These are phyloP conservation scores for Penicillium sp. DNA, from an alignment of 2,329 filamentous ascomycete species.

Conservation along the genomic window DNA sequence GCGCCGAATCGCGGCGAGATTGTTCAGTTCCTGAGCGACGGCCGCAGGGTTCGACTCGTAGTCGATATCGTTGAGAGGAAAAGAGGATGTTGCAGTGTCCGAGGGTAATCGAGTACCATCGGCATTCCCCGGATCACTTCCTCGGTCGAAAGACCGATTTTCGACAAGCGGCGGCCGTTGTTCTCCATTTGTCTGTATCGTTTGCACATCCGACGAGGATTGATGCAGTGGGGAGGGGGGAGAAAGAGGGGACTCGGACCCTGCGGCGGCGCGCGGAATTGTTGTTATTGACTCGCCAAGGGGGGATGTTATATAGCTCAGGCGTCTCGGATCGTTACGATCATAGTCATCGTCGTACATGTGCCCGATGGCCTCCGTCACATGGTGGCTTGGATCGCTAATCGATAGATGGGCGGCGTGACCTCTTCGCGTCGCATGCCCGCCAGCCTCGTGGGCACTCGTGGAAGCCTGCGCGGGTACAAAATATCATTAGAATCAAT, in stretches of 20 bases:
- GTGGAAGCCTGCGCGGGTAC: constrained; percentile 39
- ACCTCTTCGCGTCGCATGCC: constrained; percentile 54
- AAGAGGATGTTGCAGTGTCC: constrained; percentile 59
- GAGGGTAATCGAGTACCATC: constrained; percentile 53
- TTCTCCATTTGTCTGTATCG: constrained; percentile 33
- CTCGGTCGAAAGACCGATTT: constrained; percentile 39
- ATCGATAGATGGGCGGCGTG: constrained; percentile 65
- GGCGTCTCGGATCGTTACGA: constrained; percentile 60
- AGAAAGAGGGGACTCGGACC: constrained; percentile 27
- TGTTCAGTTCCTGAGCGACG: constrained; percentile 88
- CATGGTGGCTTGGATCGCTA: constrained; percentile 88
- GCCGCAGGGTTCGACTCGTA: constrained; percentile 88
- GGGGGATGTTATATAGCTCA: constrained; percentile 67
- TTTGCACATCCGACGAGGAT: constrained; percentile 34
- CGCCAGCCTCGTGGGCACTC: constrained; percentile 40
- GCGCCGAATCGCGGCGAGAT: constrained; percentile 81
- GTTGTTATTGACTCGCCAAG: constrained; percentile 45
- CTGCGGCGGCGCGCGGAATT: constrained; percentile 31
- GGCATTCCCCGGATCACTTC: constrained; percentile 52
- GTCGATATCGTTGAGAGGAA: constrained; percentile 77
- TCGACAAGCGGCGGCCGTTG: constrained; percentile 24
- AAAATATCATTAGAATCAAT: constrained; percentile 10
- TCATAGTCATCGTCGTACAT: constrained; percentile 77
- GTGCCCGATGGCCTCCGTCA: constrained; percentile 89
- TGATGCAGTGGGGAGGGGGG: constrained; percentile 30